phyloP scores from a whole-genome alignment of 805 yeast species.

The Naumovozyma castellii region DNA sequence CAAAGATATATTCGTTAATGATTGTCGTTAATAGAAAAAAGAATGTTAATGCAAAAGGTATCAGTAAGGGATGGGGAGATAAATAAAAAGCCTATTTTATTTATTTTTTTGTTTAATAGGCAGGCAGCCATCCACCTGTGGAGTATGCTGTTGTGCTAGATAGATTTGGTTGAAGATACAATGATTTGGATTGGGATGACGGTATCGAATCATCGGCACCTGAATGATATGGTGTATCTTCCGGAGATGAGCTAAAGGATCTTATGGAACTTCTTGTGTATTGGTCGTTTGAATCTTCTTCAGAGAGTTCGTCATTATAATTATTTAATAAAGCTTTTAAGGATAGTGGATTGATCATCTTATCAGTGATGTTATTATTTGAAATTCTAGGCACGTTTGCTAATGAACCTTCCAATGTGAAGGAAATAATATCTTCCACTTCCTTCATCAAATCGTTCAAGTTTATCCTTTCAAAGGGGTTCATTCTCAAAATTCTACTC shows the following conservation, averaged over 20 bases:
- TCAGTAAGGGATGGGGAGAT: too few species aligned
- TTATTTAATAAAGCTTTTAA: conserved; percentile 13
- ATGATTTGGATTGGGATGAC: neutral
- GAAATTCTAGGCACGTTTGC: too few species aligned
- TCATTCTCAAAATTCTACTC: conserved; percentile 23
- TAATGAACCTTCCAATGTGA: conserved; percentile 24
- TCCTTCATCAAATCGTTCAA: conserved; percentile 15
- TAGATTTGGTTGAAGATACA: conserved; percentile 1
- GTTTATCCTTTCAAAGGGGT: conserved; percentile 29
- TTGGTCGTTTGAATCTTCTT: conserved; percentile 7
- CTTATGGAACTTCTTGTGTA: too few species aligned
- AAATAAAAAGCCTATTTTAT: too few species aligned
- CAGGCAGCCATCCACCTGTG: conserved; percentile 1
- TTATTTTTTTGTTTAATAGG: too few species aligned
- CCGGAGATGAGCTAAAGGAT: conserved; percentile 4
- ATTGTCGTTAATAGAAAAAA: too few species aligned
- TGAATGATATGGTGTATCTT: conserved; percentile 9
- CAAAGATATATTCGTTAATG: too few species aligned
- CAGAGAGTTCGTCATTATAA: conserved; percentile 9
- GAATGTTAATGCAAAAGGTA: neutral
- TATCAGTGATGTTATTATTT: neutral
- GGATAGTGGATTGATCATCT: conserved; percentile 5
- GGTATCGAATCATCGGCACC: conserved; percentile 6
- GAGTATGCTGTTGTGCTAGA: conserved; percentile 1
- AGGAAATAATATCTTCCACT: conserved; percentile 18